phyloP scores from a whole-genome alignment of 371 early-diverging fungal species.

The Mortierella sp. region DNA sequence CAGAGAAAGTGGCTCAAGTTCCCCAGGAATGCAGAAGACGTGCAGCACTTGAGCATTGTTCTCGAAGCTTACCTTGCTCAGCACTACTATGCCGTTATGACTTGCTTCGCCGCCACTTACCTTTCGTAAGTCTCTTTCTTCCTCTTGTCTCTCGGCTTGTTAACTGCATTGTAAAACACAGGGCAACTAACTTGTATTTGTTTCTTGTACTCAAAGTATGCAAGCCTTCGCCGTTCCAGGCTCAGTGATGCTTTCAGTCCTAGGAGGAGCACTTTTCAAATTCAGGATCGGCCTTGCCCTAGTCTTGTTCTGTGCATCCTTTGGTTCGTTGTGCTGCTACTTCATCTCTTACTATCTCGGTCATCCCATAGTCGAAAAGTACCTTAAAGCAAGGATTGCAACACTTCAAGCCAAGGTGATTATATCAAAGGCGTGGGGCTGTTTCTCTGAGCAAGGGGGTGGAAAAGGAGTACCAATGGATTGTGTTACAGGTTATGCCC shows the following conservation, averaged over 20 bases:
- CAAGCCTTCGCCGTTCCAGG: constrained; percentile 74
- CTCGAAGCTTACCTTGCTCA: constrained; percentile 64
- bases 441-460: neutral
- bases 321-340: constrained; percentile 67
- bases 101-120: constrained; percentile 63
- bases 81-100: constrained; percentile 65
- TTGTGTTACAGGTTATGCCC: too few relatives aligned
- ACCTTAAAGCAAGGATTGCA: constrained; percentile 63
- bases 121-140: constrained; percentile 61
- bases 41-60: constrained; percentile 62
- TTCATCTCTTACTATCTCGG: constrained; percentile 67
- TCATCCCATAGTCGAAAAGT: constrained; percentile 65
- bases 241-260: constrained; percentile 72
- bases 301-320: constrained; percentile 64
- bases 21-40: constrained; percentile 65
- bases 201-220: constrained; percentile 51
- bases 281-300: constrained; percentile 67
- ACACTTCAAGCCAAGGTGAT: constrained; percentile 66
- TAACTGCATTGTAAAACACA: neutral
- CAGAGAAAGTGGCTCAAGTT: constrained; percentile 67
- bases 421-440: neutral
- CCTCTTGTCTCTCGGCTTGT: neutral
- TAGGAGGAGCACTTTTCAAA: constrained; percentile 71
- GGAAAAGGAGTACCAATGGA: neutral
- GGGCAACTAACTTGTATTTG: neutral